phyloP scores from a whole-genome alignment of 306 rosid genomes.

The Cucurbita argyrosperma region DNA sequence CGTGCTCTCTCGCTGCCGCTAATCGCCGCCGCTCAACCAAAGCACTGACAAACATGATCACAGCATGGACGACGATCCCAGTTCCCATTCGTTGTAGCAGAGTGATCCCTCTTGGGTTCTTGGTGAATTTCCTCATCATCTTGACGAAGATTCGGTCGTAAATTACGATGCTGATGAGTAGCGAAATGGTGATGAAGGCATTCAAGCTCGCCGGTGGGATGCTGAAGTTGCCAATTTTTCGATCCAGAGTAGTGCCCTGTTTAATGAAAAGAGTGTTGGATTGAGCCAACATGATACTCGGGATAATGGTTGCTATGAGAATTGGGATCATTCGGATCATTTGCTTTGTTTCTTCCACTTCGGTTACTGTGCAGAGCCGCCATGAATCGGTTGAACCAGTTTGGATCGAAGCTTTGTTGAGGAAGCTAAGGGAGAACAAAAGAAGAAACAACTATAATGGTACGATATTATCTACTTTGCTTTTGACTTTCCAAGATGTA shows the following conservation, averaged over 20 bases:
- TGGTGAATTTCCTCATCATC: slow-evolving; percentile 5
- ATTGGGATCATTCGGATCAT: slow-evolving; percentile 13
- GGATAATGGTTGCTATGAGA: neutral
- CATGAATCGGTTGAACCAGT: slow-evolving; percentile 6
- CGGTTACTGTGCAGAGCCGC: slow-evolving; percentile 12
- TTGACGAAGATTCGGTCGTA: slow-evolving; percentile 14
- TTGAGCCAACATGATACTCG: slow-evolving; percentile 11
- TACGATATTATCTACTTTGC: no score
- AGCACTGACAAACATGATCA: slow-evolving; percentile 8
- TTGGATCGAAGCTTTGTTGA: slow-evolving; percentile 14
- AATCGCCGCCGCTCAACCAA: slow-evolving; percentile 2
- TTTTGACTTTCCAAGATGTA: no score
- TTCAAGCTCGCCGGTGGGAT: slow-evolving; percentile 16
- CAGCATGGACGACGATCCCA: slow-evolving; percentile 6
- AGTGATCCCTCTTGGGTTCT: slow-evolving; percentile 16
- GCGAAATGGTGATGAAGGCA: slow-evolving; percentile 12
- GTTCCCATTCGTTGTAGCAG: slow-evolving; percentile 12
- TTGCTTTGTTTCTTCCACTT: slow-evolving; percentile 19
- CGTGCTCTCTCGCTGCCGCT: neutral
- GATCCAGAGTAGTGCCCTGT: slow-evolving; percentile 14
- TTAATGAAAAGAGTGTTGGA: slow-evolving; percentile 11
- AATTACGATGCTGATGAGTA: slow-evolving; percentile 14
- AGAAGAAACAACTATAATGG: neutral
- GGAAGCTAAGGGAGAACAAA: neutral
- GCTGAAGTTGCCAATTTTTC: slow-evolving; percentile 7